These are phyloP conservation scores for Plenodomus biglobosus DNA, from an alignment of 2,329 filamentous ascomycete species.

Conservation along the genomic window DNA sequence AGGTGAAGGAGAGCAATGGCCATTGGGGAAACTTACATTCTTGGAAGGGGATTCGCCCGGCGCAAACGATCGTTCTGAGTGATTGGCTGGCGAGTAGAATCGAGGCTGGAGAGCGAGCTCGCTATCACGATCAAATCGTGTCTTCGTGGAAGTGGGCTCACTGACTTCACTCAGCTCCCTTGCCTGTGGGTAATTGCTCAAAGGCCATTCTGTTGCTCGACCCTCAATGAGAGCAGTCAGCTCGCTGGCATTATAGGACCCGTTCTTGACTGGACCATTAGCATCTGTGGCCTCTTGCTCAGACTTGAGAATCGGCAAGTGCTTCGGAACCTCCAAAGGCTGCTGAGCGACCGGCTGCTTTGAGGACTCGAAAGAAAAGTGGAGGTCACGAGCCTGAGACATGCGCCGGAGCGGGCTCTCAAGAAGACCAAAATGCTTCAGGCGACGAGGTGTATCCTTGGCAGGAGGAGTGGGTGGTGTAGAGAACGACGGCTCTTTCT, in stretches of 20 bases:
- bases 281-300: background rate
- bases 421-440: background rate
- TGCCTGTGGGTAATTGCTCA: no score
- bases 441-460: slow-evolving; percentile 46
- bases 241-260: slow-evolving; percentile 28
- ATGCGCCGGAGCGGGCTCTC: slow-evolving; percentile 18
- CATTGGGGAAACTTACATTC: slow-evolving; percentile 32
- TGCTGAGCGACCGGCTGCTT: background rate
- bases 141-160: no score
- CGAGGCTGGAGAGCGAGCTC: slow-evolving; percentile 18
- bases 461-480: slow-evolving; percentile 47
- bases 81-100: slow-evolving; percentile 37
- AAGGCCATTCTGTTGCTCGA: slow-evolving; percentile 20
- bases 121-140: background rate
- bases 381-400: slow-evolving; percentile 8
- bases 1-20: slow-evolving; percentile 16
- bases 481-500: background rate
- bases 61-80: slow-evolving; percentile 18
- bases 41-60: slow-evolving; percentile 30
- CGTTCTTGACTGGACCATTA: slow-evolving; percentile 23
- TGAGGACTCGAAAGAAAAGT: background rate
- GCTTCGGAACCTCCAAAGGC: background rate
- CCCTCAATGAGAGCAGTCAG: slow-evolving; percentile 32
- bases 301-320: background rate
- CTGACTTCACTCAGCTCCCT: no score